phyloP scores from a whole-genome alignment of 805 yeast genomes.

The Starmerella apis region DNA sequence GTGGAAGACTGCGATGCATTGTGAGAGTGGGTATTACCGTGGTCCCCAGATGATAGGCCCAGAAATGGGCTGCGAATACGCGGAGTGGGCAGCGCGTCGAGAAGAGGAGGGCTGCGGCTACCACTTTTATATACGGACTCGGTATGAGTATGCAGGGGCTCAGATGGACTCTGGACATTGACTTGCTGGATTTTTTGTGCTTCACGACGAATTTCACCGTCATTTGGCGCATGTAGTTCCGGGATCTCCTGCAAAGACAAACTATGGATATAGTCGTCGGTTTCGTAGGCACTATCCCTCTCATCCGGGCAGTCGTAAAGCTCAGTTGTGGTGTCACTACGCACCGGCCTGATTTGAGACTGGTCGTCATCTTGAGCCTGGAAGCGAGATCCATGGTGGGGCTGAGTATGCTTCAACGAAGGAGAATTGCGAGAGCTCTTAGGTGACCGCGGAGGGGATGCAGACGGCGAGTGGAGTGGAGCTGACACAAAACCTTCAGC shows the following conservation, averaged over 20 bases:
- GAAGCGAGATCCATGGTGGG: background rate
- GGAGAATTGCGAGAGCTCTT: background rate
- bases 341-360: slow-evolving; percentile 1
- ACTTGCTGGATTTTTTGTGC: slow-evolving; percentile 15
- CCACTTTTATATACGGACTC: background rate
- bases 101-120: slow-evolving; percentile 12
- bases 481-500: slow-evolving; percentile 4
- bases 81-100: slow-evolving; percentile 19
- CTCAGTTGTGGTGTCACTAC: background rate
- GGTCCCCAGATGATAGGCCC: background rate
- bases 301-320: slow-evolving; percentile 7
- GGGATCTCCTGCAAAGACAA: slow-evolving; percentile 3
- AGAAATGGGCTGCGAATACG: slow-evolving; percentile 2
- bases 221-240: background rate
- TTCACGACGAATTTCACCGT: slow-evolving; percentile 13
- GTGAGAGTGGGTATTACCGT: background rate
- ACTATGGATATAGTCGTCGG: background rate
- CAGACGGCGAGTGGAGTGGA: slow-evolving; percentile 2
- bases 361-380: background rate
- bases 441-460: background rate
- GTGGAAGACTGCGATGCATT: background rate
- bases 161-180: background rate
- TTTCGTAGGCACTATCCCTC: background rate
- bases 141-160: background rate
- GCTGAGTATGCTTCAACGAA: background rate